phyloP scores from a whole-genome alignment of 345 rosid species.

The Viola odorata region DNA sequence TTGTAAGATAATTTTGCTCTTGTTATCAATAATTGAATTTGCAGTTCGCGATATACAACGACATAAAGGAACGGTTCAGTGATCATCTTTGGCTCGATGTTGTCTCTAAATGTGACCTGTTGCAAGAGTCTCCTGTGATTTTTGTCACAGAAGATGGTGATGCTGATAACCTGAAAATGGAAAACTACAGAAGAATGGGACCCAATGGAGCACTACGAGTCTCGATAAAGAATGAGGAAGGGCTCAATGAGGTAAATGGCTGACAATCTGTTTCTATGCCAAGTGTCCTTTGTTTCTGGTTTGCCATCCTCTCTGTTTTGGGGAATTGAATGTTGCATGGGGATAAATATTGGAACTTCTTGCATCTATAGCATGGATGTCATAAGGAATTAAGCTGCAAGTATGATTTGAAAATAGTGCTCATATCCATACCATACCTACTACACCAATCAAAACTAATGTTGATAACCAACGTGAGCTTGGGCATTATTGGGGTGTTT shows the following conservation, averaged over 20 bases:
- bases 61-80: constrained; percentile 62
- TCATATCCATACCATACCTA: too few species aligned
- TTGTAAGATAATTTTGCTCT: neutral
- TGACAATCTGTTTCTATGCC: neutral
- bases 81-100: constrained; percentile 83
- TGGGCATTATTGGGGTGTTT: too few species aligned
- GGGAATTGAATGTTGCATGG: neutral
- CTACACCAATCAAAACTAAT: too few species aligned
- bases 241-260: constrained; percentile 52
- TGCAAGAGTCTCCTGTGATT: constrained; percentile 50
- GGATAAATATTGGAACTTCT: neutral
- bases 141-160: constrained; percentile 52
- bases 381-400: too few species aligned
- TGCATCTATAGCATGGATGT: neutral
- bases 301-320: neutral
- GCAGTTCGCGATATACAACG: constrained; percentile 79
- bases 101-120: constrained; percentile 77
- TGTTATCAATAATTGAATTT: constrained; percentile 10
- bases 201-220: constrained; percentile 67
- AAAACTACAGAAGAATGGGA: constrained; percentile 54
- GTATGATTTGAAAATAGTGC: too few species aligned
- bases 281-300: neutral
- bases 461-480: too few species aligned
- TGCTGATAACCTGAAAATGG: constrained; percentile 42
- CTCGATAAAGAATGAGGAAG: constrained; percentile 60